Conservation (phyloP, 2,329 filamentous ascomycete species). For the Blastomyces emzantsi region DNA sequence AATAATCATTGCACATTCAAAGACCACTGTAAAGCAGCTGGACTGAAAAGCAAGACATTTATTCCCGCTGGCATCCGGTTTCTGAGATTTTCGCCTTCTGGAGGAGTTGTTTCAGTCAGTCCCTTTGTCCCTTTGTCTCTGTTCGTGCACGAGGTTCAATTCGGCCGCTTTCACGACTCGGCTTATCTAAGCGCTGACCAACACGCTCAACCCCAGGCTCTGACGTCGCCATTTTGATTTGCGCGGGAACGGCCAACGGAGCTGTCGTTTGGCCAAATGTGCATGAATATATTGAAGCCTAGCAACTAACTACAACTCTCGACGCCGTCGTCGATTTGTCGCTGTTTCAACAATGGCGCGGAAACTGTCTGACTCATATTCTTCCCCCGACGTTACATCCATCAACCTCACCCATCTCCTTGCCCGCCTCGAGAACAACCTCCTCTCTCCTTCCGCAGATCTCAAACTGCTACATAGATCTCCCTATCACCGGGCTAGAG, state of each 20-base stretch:
- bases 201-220: neutral
- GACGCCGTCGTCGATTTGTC: neutral
- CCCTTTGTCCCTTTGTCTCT: too few species aligned
- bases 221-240: neutral
- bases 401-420: slow-evolving; percentile 37
- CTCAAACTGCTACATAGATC: slow-evolving; percentile 31
- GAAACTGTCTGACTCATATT: slow-evolving; percentile 12
- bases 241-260: too few species aligned
- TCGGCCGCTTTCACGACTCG: too few species aligned
- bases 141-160: too few species aligned
- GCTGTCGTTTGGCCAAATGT: too few species aligned
- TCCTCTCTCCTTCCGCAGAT: slow-evolving; percentile 33
- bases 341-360: slow-evolving; percentile 13
- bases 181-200: neutral
- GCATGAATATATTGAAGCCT: too few species aligned
- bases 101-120: too few species aligned
- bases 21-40: too few species aligned
- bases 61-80: too few species aligned
- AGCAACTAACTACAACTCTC: neutral
- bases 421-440: slow-evolving; percentile 35
- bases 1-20: too few species aligned
- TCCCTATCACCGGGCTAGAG: slow-evolving; percentile 36
- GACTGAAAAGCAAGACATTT: too few species aligned
- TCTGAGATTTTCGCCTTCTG: too few species aligned
- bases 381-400: slow-evolving; percentile 24